These are phyloP conservation scores for Pyricularia grisea DNA, from an alignment of 2,329 filamentous ascomycete species.

Conservation along the genomic window DNA sequence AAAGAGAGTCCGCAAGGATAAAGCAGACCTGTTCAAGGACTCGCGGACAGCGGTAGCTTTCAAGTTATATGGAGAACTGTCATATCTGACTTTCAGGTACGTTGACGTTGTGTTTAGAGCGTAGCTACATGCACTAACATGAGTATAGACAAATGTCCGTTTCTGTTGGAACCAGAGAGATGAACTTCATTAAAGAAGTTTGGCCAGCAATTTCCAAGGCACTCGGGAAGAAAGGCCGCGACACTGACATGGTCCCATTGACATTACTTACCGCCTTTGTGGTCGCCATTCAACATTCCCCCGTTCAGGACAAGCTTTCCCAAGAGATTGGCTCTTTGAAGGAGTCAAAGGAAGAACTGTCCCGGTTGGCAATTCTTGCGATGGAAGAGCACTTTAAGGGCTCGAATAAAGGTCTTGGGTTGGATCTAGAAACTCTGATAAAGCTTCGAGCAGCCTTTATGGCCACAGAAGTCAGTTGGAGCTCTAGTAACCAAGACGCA, in stretches of 20 bases:
- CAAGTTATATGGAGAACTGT: slow-evolving; percentile 11
- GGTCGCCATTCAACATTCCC: not conserved
- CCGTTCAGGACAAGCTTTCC: not conserved
- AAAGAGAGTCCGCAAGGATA: not conserved
- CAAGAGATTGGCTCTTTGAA: not conserved
- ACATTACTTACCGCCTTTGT: not conserved
- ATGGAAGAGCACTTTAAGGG: not conserved
- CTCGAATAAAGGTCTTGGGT: not conserved
- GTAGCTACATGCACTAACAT: slow-evolving; percentile 5
- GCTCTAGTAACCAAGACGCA: not conserved
- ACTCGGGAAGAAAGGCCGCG: not conserved
- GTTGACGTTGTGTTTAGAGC: not conserved
- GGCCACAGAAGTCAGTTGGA: not conserved
- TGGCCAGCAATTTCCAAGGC: not conserved
- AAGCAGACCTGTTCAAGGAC: not conserved
- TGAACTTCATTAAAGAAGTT: not conserved
- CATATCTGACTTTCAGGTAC: slow-evolving; percentile 13
- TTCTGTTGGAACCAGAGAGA: not conserved
- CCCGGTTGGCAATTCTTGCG: not conserved
- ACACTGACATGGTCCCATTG: not conserved
- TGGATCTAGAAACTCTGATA: not conserved
- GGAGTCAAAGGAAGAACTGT: not conserved
- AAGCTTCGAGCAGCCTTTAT: not conserved
- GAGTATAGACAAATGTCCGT: slow-evolving; percentile 28
- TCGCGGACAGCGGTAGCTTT: not conserved